These are phyloP conservation scores for Artemisia annua DNA, from an alignment of 129 eudicot genomes.

Conservation along the genomic window DNA sequence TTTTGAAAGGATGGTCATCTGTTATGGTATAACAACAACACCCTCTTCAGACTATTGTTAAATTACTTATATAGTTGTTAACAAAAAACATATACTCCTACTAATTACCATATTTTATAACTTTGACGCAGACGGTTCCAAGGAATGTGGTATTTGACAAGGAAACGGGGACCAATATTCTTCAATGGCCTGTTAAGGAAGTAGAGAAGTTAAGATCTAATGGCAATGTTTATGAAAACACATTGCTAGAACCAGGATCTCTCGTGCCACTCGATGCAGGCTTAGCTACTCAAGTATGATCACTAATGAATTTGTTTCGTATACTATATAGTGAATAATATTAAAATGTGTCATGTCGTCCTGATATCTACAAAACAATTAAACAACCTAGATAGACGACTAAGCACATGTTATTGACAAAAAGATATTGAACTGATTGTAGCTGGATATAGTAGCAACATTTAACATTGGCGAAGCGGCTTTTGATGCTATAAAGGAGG, in stretches of 20 bases:
- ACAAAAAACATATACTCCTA: no score
- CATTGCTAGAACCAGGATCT: constrained; percentile 60
- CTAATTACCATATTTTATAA: no score
- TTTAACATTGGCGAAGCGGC: constrained; percentile 46
- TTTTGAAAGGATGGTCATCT: constrained; percentile 72
- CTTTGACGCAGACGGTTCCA: constrained; percentile 50
- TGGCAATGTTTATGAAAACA: constrained; percentile 19
- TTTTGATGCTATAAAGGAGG: constrained; percentile 29
- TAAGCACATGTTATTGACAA: neutral
- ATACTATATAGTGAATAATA: neutral
- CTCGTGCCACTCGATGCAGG: constrained; percentile 44
- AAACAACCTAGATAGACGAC: neutral
- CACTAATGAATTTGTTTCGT: neutral
- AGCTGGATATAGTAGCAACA: constrained; percentile 61
- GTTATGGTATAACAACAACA: constrained; percentile 45
- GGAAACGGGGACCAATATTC: constrained; percentile 55
- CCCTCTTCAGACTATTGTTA: neutral
- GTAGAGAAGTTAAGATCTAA: constrained; percentile 48
- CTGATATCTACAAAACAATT: neutral
- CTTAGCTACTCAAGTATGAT: constrained; percentile 55
- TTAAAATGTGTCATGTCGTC: neutral
- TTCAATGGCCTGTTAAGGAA: constrained; percentile 81
- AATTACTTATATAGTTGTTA: neutral
- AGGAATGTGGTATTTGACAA: constrained; percentile 57
- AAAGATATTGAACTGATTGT: neutral